These are phyloP conservation scores for Melanomma pulvis-pyrius DNA, from an alignment of 495 filamentous ascomycete genomes.

Conservation along the genomic window DNA sequence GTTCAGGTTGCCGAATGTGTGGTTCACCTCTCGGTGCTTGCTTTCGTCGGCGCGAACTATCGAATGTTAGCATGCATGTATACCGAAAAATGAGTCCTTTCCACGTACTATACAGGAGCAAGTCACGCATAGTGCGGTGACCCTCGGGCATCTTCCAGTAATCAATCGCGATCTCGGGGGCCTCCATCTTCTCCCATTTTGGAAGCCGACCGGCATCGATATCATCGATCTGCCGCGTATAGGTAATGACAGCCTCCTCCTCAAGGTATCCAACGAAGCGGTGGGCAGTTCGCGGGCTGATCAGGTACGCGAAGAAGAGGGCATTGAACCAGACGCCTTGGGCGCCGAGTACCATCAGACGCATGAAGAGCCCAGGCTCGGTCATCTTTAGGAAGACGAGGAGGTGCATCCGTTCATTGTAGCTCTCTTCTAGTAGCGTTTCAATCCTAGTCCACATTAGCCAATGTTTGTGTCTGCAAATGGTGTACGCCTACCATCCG, in stretches of 20 bases:
- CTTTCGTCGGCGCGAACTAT: constrained; percentile 84
- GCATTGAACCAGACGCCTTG: constrained; percentile 92
- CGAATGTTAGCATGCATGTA: background rate
- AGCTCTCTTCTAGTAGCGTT: constrained; percentile 88
- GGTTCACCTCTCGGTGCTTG: constrained; percentile 97
- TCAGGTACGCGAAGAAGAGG: constrained; percentile 85
- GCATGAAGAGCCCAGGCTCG: constrained; percentile 88
- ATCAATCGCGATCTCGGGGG: constrained; percentile 82
- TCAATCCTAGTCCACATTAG: constrained; percentile 66
- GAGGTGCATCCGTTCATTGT: constrained; percentile 96
- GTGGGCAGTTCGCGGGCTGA: constrained; percentile 87
- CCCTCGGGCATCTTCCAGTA: constrained; percentile 96
- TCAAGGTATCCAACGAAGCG: constrained; percentile 97
- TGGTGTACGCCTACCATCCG: constrained; percentile 69
- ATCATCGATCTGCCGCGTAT: constrained; percentile 82
- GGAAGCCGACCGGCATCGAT: constrained; percentile 82
- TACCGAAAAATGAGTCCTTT: background rate
- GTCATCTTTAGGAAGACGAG: constrained; percentile 92
- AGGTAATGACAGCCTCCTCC: constrained; percentile 95
- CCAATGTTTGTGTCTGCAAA: background rate
- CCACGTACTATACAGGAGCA: constrained; percentile 68
- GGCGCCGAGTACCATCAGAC: constrained; percentile 78
- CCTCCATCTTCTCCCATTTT: constrained; percentile 75
- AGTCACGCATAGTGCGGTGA: constrained; percentile 77
- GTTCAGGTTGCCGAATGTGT: constrained; percentile 84